Evolutionary conservation across 2,329 filamentous ascomycete species (phyloP).

Genomic region (Neonectria hederae): DNA sequence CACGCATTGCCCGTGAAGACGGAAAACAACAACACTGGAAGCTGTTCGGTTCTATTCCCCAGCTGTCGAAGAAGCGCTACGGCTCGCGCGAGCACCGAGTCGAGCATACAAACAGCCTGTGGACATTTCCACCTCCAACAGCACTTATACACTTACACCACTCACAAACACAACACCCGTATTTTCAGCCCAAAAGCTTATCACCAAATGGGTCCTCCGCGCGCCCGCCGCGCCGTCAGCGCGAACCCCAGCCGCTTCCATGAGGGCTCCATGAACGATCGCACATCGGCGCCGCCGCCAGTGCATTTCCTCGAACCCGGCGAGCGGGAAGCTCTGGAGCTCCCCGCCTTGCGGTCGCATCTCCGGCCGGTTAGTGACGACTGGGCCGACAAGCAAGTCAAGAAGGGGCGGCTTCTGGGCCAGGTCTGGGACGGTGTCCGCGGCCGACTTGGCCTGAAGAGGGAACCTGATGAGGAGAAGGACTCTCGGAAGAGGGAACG

Average conservation of each 20-base stretch:
- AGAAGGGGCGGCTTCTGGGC: conserved; percentile 46
- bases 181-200: not conserved
- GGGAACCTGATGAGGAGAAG: conserved; percentile 40
- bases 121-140: not conserved
- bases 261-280: conserved; percentile 89
- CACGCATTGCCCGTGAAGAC: conserved; percentile 4
- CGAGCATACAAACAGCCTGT: conserved; percentile 4
- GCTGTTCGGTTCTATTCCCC: not conserved
- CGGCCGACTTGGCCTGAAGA: conserved; percentile 44
- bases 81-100: not conserved
- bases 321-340: conserved; percentile 45
- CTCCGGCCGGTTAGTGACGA: conserved; percentile 42
- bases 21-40: not conserved
- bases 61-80: not conserved
- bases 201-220: conserved; percentile 42
- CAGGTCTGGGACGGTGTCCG: conserved; percentile 53
- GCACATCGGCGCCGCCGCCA: conserved; percentile 76
- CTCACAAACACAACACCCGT: conserved; percentile 6
- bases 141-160: conserved; percentile 17
- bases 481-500: conserved; percentile 35
- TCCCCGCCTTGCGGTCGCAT: conserved; percentile 29
- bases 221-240: conserved; percentile 47
- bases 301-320: conserved; percentile 67
- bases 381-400: conserved; percentile 45
- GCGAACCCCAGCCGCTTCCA: conserved; percentile 64